These are phyloP conservation scores for Saccharomycodes ludwigii DNA, from an alignment of 805 yeast genomes.

Conservation along the genomic window DNA sequence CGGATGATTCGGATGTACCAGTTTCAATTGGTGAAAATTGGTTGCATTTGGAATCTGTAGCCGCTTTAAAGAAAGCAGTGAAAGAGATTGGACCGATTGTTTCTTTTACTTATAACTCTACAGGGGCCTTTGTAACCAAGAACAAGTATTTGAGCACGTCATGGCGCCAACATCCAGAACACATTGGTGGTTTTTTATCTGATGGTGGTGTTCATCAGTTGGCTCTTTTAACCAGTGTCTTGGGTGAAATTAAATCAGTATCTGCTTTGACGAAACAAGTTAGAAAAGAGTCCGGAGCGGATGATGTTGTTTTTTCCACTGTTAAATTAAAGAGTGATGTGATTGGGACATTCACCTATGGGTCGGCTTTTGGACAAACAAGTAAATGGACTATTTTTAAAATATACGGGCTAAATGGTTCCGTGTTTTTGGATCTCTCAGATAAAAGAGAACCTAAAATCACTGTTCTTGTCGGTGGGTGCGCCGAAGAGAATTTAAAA, in stretches of 20 bases:
- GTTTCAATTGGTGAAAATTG: constrained; percentile 79
- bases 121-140: constrained; percentile 54
- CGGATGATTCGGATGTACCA: constrained; percentile 51
- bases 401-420: constrained; percentile 72
- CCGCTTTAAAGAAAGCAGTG: constrained; percentile 41
- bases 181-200: constrained; percentile 82
- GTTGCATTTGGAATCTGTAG: constrained; percentile 56
- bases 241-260: constrained; percentile 62
- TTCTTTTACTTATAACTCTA: constrained; percentile 59
- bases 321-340: constrained; percentile 40
- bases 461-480: constrained; percentile 21
- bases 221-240: constrained; percentile 69
- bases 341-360: constrained; percentile 79
- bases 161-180: constrained; percentile 88
- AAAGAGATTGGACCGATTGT: constrained; percentile 60
- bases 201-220: constrained; percentile 97
- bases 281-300: constrained; percentile 66
- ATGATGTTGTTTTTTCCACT: constrained; percentile 69
- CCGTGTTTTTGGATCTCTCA: constrained; percentile 55
- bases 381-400: constrained; percentile 54
- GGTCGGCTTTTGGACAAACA: constrained; percentile 77
- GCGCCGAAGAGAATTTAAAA: constrained; percentile 15
- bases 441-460: constrained; percentile 27
- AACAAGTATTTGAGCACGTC: constrained; percentile 56
- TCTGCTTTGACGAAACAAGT: constrained; percentile 72